phyloP scores from a whole-genome alignment of 352 stramenopile species.

The Pythium folliculosum region DNA sequence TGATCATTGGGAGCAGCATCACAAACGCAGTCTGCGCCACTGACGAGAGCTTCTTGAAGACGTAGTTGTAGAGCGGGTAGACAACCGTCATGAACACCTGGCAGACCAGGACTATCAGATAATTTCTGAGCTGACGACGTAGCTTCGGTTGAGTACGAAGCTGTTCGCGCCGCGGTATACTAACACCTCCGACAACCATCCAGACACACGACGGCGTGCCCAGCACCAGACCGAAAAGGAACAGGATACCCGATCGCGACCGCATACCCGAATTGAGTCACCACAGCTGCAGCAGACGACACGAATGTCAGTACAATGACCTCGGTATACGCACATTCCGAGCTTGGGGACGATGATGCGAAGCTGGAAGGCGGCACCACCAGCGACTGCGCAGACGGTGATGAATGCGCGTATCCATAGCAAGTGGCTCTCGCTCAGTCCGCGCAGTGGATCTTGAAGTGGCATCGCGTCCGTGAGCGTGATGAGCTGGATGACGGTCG shows the following conservation, averaged over 20 bases:
- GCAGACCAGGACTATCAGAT: conserved; percentile 8
- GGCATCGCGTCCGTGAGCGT: conserved; percentile 1
- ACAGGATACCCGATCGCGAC: conserved; percentile 10
- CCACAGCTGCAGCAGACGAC: neutral
- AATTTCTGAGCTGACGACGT: neutral
- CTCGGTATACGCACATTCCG: neutral
- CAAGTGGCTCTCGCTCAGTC: conserved; percentile 3
- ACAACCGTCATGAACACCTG: conserved; percentile 17
- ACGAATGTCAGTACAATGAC: neutral
- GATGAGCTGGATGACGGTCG: neutral
- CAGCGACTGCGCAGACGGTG: neutral
- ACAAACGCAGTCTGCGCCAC: conserved; percentile 17
- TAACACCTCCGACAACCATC: conserved; percentile 4
- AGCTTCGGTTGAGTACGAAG: neutral
- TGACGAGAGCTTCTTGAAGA: conserved; percentile 6
- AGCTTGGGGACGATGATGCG: conserved; percentile 7
- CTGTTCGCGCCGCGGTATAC: neutral
- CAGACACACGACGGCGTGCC: neutral
- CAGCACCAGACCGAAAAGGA: conserved; percentile 3
- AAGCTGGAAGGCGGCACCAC: neutral
- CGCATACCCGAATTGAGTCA: neutral
- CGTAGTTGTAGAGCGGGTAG: conserved; percentile 25
- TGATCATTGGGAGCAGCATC: conserved; percentile 38
- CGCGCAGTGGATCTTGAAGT: neutral
- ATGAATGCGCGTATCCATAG: conserved; percentile 3